Percentiles rank a stretch among this genome's conserved stretches.
Conservation (phyloP, 306 rosid species). For the Gastrolobium villosum region DNA sequence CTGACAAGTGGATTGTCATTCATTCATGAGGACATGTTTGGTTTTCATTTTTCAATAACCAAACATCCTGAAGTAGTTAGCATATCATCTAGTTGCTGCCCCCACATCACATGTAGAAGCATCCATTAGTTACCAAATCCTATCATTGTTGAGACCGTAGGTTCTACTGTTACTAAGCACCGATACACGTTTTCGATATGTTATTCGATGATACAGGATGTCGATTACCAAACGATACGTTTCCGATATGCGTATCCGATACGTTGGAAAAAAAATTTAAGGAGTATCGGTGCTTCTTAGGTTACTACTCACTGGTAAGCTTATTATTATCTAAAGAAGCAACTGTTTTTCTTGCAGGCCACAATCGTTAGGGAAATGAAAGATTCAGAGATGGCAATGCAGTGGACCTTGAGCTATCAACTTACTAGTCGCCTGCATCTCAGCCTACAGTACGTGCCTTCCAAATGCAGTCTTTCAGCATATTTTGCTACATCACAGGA, state of each 20-base stretch:
- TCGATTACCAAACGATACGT: too few relatives aligned
- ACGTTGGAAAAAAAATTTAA: too few relatives aligned
- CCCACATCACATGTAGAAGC: conserved; percentile 20
- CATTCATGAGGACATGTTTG: background rate
- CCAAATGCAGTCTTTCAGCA: conserved; percentile 78
- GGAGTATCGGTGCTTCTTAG: too few relatives aligned
- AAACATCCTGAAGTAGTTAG: background rate
- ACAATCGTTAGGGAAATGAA: conserved; percentile 89
- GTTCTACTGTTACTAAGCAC: conserved; percentile 16
- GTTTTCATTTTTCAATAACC: background rate
- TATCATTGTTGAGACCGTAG: conserved; percentile 11
- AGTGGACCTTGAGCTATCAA: conserved; percentile 91
- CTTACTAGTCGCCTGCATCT: conserved; percentile 82
- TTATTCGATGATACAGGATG: too few relatives aligned
- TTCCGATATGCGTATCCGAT: too few relatives aligned
- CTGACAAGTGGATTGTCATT: background rate
- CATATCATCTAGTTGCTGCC: background rate
- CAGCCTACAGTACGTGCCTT: conserved; percentile 78
- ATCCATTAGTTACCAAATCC: background rate
- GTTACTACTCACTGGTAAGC: background rate
- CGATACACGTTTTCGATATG: too few relatives aligned
- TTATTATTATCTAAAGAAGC: conserved; percentile 34
- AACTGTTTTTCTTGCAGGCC: conserved; percentile 59
- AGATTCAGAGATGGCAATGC: conserved; percentile 92
- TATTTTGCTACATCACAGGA: conserved; percentile 83